Percentiles rank a stretch among this genome's conserved stretches.
phyloP scores from a whole-genome alignment of 2,329 filamentous ascomycete genomes.

The Cordyceps fumosorosea region DNA sequence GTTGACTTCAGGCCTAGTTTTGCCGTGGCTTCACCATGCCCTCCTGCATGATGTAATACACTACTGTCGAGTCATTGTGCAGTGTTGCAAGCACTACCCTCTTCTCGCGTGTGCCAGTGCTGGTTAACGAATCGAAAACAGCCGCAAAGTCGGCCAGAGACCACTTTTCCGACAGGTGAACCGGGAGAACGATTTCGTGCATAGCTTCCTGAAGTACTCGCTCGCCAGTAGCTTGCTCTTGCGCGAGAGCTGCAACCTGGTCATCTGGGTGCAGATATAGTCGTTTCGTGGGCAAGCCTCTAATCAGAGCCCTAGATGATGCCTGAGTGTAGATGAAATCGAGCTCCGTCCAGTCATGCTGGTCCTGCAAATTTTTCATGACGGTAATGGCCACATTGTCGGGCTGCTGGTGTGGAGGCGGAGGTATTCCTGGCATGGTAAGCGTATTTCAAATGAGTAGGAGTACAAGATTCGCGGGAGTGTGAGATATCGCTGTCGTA shows the following conservation, averaged over 20 bases:
- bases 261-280: constrained; percentile 79
- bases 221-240: constrained; percentile 43
- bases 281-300: constrained; percentile 64
- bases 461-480: not conserved
- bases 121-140: constrained; percentile 60
- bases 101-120: constrained; percentile 49
- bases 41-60: constrained; percentile 80
- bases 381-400: constrained; percentile 40
- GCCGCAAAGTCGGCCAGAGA: constrained; percentile 57
- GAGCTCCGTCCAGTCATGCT: constrained; percentile 68
- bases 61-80: constrained; percentile 74
- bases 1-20: constrained; percentile 47
- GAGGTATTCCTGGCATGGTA: too few relatives aligned
- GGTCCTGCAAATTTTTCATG: constrained; percentile 63
- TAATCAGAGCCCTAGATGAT: constrained; percentile 56
- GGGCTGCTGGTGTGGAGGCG: not conserved
- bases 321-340: constrained; percentile 42
- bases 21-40: constrained; percentile 82
- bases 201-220: constrained; percentile 45
- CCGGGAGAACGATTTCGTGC: constrained; percentile 70
- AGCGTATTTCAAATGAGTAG: too few relatives aligned
- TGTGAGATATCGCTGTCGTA: not conserved
- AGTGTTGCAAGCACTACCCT: constrained; percentile 67
- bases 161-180: constrained; percentile 68
- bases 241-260: constrained; percentile 65